Evolutionary conservation across 306 rosid species (phyloP), one percentile per base, ranked within the genome.

Genomic region (Morella rubra): DNA sequence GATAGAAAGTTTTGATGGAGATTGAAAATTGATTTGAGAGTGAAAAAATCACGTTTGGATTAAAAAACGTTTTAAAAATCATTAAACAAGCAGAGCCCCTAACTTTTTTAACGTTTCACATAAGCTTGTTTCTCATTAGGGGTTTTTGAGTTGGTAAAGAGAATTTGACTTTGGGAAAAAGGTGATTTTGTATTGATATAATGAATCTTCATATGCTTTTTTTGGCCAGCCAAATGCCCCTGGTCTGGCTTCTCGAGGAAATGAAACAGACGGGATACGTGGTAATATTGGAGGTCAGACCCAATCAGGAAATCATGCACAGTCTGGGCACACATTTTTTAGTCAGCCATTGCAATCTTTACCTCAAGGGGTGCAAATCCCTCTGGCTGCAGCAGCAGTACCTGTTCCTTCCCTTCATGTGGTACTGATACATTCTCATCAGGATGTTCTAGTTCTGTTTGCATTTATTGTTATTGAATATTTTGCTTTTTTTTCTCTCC

Each of bases 321-420:
- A 81, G 73, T 73, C 89, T 74, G 98, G 88, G 71, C 98, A 86
- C 83, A 69, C 92, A 79, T 86, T 87, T 83, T 76, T 85, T 56
- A 82, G 79, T 67, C 91, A 83, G n/a, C 87, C 89, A 75, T 87
- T 91, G 70, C 97, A 71, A 76, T 76, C 89, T 32, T 71, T 87
- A 77, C 90, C 96, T 85, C 99, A 91, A 45, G 83, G 78, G 54
- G 69, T 83, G 84, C 97, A 90, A 84, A 79, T 84, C 77, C 99
- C 98, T 76, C 50, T 81, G 71, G 87, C 86, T 59, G 86, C 96
- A 56, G 88, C 92, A 69, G 86, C 93, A 47, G 72, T 85, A 53
- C 89, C 96, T 44, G 40, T 88, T 80, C 98, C 98, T 78, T 87
- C 94, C 61, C 82, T 91, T 71, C 83, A 83, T 85, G 74, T 81